phyloP scores from a whole-genome alignment of 2,329 filamentous ascomycete genomes.

The Calonectria pseudoturangicola region DNA sequence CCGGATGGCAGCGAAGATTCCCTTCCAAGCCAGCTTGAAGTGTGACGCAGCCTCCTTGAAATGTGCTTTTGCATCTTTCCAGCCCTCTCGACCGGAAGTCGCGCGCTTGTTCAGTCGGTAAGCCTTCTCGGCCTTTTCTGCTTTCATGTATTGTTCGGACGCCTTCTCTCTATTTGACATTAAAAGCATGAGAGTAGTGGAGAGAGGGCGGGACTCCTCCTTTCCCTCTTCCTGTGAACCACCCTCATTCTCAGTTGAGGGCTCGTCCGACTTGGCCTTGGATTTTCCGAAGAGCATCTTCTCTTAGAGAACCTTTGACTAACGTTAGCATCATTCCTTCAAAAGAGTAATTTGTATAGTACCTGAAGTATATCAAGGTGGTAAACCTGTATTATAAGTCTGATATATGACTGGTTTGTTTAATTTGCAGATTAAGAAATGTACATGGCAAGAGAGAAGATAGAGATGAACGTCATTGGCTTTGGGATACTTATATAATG shows the following conservation, averaged over 20 bases:
- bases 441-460: background rate
- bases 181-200: slow-evolving; percentile 65
- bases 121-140: slow-evolving; percentile 62
- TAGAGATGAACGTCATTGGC: too few relatives aligned
- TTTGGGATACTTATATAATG: background rate
- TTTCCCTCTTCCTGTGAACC: slow-evolving; percentile 18
- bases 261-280: background rate
- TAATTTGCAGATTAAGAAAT: background rate
- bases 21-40: slow-evolving; percentile 58
- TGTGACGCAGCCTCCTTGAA: slow-evolving; percentile 61
- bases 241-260: background rate
- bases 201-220: slow-evolving; percentile 59
- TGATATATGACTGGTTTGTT: background rate
- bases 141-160: slow-evolving; percentile 61
- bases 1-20: slow-evolving; percentile 57
- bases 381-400: background rate
- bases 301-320: background rate
- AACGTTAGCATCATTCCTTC: background rate
- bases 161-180: slow-evolving; percentile 61
- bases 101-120: slow-evolving; percentile 65
- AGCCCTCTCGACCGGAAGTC: slow-evolving; percentile 60
- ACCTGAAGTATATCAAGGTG: background rate
- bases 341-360: background rate
- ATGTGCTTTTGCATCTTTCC: slow-evolving; percentile 62
- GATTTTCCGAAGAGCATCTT: slow-evolving; percentile 11